A percentile compares a stretch with the other conserved stretches of the same genome.
phyloP scores from a whole-genome alignment of 2,329 filamentous ascomycete genomes.

The Colletotrichum sp. region DNA sequence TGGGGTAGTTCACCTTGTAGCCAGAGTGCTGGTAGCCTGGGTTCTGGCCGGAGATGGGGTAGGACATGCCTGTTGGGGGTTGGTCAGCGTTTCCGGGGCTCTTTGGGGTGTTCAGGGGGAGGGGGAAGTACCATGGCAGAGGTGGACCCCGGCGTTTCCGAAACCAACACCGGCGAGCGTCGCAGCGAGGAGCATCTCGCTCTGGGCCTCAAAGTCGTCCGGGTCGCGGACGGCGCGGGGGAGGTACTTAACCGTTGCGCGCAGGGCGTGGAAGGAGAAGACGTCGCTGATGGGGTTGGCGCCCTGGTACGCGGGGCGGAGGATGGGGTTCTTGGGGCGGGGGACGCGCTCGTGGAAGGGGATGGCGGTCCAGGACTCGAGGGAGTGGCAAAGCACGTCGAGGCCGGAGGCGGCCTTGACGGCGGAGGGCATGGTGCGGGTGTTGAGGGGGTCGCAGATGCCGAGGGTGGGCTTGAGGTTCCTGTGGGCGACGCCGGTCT shows the following conservation, averaged over 20 bases:
- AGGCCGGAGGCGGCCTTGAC: slow-evolving; percentile 92
- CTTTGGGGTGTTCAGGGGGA: not conserved
- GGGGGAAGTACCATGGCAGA: slow-evolving; percentile 57
- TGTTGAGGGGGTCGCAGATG: slow-evolving; percentile 87
- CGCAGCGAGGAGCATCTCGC: slow-evolving; percentile 92
- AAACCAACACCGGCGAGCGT: slow-evolving; percentile 96
- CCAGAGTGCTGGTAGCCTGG: slow-evolving; percentile 60
- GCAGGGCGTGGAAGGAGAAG: slow-evolving; percentile 87
- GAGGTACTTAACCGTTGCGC: slow-evolving; percentile 87
- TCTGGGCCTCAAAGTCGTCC: slow-evolving; percentile 91
- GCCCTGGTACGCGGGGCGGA: slow-evolving; percentile 93
- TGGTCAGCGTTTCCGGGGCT: not conserved
- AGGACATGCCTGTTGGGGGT: slow-evolving; percentile 78
- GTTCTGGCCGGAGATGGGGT: slow-evolving; percentile 96
- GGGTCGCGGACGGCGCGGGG: slow-evolving; percentile 87
- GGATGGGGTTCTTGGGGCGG: slow-evolving; percentile 85
- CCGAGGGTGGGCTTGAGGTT: slow-evolving; percentile 95
- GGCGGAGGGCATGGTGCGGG: slow-evolving; percentile 91
- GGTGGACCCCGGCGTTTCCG: slow-evolving; percentile 95
- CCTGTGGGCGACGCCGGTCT: slow-evolving; percentile 94
- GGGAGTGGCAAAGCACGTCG: slow-evolving; percentile 92
- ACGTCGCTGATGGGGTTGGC: slow-evolving; percentile 98
- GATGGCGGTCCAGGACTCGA: slow-evolving; percentile 98
- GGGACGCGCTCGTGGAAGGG: slow-evolving; percentile 88
- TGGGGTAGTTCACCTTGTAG: slow-evolving; percentile 76